phyloP scores from a whole-genome alignment of 176 grass and related monocot genomes.

The Puccinellia tenuiflora region DNA sequence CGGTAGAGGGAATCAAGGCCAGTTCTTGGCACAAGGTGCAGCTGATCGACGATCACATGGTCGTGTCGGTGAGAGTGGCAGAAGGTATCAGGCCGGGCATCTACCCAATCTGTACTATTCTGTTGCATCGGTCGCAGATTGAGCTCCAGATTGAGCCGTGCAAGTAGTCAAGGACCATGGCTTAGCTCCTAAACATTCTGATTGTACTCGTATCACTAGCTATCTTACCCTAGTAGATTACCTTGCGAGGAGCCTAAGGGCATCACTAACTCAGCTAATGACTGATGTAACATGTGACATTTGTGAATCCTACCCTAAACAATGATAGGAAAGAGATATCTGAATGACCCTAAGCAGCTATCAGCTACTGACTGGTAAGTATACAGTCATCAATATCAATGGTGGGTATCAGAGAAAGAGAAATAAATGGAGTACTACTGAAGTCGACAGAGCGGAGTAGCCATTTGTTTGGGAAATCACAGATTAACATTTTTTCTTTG shows the following conservation, averaged over 20 bases:
- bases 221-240: background rate
- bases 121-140: constrained; percentile 31
- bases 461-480: background rate
- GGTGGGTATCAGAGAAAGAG: background rate
- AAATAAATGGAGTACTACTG: background rate
- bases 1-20: constrained; percentile 36
- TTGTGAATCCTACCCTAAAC: constrained; percentile 21
- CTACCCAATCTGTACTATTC: constrained; percentile 52
- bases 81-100: constrained; percentile 26
- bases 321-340: constrained; percentile 27
- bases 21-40: constrained; percentile 31
- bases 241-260: background rate
- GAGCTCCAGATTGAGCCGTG: background rate
- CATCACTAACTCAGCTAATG: background rate
- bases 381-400: background rate
- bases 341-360: constrained; percentile 15
- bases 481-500: background rate
- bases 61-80: constrained; percentile 36
- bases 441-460: background rate
- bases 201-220: background rate
- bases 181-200: constrained; percentile 10
- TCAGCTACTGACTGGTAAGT: background rate
- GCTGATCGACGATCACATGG: constrained; percentile 40
- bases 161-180: constrained; percentile 3
- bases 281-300: constrained; percentile 1